Percentiles rank a stretch among this genome's conserved stretches.
Evolutionary conservation across 345 rosid species (phyloP).

Genomic region (Turnera subulata): DNA sequence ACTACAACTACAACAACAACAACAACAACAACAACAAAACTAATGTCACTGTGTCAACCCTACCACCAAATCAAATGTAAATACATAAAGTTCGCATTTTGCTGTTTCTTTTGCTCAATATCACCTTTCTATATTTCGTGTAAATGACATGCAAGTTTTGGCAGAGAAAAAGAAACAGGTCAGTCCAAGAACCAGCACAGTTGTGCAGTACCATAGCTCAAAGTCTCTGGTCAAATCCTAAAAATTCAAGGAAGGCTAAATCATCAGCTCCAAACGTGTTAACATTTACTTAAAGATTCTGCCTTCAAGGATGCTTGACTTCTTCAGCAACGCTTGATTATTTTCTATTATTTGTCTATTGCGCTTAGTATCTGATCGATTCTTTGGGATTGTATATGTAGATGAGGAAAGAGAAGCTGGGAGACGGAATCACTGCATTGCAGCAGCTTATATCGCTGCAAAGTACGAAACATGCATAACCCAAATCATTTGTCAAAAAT

Average conservation of each 20-base stretch:
- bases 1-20: background rate
- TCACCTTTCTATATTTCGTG: background rate
- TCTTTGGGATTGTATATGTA: slow-evolving; percentile 3
- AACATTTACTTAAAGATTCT: slow-evolving; percentile 36
- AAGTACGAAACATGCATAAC: slow-evolving; percentile 34
- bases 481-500: background rate
- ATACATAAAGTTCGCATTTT: slow-evolving; percentile 1
- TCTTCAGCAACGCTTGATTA: background rate
- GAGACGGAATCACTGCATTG: slow-evolving; percentile 71
- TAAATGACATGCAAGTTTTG: slow-evolving; percentile 2
- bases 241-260: slow-evolving; percentile 42
- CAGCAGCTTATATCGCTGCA: slow-evolving; percentile 94
- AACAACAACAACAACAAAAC: no score
- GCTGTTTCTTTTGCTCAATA: background rate
- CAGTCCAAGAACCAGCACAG: slow-evolving; percentile 16
- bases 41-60: no score
- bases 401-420: slow-evolving; percentile 68
- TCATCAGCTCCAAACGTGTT: no score
- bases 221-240: slow-evolving; percentile 23
- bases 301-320: background rate
- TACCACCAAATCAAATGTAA: slow-evolving; percentile 28
- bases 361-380: background rate
- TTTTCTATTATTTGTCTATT: no score
- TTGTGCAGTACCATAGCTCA: slow-evolving; percentile 5
- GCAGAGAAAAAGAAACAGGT: slow-evolving; percentile 52